Conservation (phyloP, 805 yeast species). For the Saccharomycopsis sp. region DNA sequence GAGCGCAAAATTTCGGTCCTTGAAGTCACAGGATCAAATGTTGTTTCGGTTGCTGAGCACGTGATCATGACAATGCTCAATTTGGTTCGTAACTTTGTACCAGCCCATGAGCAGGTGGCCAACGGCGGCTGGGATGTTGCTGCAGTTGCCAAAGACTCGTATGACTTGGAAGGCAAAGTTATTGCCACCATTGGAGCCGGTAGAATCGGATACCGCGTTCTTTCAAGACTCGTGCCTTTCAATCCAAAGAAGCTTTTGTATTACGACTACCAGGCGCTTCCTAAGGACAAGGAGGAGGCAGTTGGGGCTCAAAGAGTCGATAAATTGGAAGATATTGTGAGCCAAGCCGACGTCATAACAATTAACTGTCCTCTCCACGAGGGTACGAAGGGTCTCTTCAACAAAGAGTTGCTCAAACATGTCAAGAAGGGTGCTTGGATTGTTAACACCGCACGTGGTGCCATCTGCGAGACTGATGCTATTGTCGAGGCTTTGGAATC, state of each 20-base stretch:
- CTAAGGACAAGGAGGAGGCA: slow-evolving; percentile 49
- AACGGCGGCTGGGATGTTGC: slow-evolving; percentile 72
- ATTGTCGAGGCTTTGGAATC: slow-evolving; percentile 65
- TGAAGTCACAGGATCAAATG: slow-evolving; percentile 81
- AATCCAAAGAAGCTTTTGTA: slow-evolving; percentile 68
- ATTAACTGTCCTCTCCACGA: slow-evolving; percentile 75
- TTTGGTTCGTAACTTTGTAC: slow-evolving; percentile 70
- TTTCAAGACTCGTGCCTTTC: slow-evolving; percentile 66
- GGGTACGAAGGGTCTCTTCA: slow-evolving; percentile 57
- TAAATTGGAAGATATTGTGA: slow-evolving; percentile 55
- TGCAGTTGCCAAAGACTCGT: slow-evolving; percentile 63
- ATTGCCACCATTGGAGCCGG: slow-evolving; percentile 81
- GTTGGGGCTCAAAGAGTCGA: slow-evolving; percentile 57
- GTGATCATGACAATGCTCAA: slow-evolving; percentile 66
- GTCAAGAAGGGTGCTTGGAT: slow-evolving; percentile 70
- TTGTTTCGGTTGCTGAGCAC: slow-evolving; percentile 76
- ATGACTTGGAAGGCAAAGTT: slow-evolving; percentile 69
- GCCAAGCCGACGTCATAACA: slow-evolving; percentile 66
- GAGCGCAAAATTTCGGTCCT: slow-evolving; percentile 58
- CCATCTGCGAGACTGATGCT: slow-evolving; percentile 65
- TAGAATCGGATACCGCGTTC: slow-evolving; percentile 70
- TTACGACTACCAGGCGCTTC: slow-evolving; percentile 67
- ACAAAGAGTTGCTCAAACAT: slow-evolving; percentile 57
- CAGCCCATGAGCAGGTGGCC: slow-evolving; percentile 65
- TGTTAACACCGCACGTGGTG: slow-evolving; percentile 79